Base-by-base conservation (phyloP, 306 rosid genomes). In the Rubus idaeus region DNA sequence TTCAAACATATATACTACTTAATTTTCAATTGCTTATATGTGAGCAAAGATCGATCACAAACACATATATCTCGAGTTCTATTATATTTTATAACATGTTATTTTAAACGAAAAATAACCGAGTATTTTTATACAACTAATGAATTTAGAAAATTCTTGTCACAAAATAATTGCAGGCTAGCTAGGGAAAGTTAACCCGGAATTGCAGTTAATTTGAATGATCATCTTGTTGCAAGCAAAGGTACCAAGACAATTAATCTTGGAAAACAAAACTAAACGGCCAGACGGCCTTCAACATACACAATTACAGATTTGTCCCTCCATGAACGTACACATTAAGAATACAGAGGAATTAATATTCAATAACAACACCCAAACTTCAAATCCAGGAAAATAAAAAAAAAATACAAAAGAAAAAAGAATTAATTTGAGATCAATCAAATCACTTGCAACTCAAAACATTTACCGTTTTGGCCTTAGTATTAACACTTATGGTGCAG, bases 391-490 rank as follows among this genome's bases (percentile, higher is more conserved):
- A 57, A 35, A 39, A 20, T 52, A 49, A 30, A 10, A 3, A 49
- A 11, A 50, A 37, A 16, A 18, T 30, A 16, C 4, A 63, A 16
- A 62, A 76, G 8, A n/a, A 35, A 40, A 40, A 57, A 0, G 11
- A 17, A 10, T n/a, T 6, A 13, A 30, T 10, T 11, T 12, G 41
- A 30, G 44, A 35, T 62, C 44, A 13, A 63, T 4, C 8, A 5
- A 42, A 42, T 80, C 74, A 80, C 65, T 80, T 68, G 84, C 87
- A 84, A 35, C 67, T 51, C 78, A 80, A 37, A 35, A 77, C 73
- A 49, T 73, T 9, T 70, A 74, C 57, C 35, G 26, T 26, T 55
- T 80, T 77, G 41, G 77, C 26, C 13, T 62, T 67, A 3, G 78
- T 79, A 55, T 84, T 62, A 8, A 84, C 75, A 7, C 44, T 64